Percentiles rank a stretch among this genome's conserved stretches.
Evolutionary conservation across 352 stramenopile species (phyloP).

Genomic region (Pythium scleroteichum): DNA sequence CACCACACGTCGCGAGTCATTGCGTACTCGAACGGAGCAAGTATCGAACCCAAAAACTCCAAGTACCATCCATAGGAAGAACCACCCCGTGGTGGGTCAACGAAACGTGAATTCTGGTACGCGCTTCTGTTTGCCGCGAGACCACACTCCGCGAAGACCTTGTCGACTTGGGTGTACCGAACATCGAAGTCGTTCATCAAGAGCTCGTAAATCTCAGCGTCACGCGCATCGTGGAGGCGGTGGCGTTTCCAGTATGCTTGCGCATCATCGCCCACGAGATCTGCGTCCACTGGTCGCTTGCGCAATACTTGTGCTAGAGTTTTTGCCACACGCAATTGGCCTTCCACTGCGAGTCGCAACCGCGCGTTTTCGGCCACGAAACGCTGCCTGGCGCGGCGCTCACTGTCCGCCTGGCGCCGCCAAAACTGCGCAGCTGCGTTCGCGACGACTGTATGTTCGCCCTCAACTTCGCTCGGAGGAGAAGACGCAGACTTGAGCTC

Average conservation of each 20-base stretch:
- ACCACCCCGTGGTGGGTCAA: neutral
- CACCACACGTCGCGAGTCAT: slow-evolving; percentile 8
- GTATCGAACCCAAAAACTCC: slow-evolving; percentile 6
- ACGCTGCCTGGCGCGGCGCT: neutral
- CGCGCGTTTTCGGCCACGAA: slow-evolving; percentile 10
- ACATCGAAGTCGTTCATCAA: slow-evolving; percentile 3
- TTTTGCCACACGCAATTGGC: slow-evolving; percentile 3
- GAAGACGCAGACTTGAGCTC: neutral
- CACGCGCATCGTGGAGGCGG: neutral
- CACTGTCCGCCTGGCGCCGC: slow-evolving; percentile 1
- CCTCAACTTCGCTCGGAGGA: neutral
- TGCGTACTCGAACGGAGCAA: slow-evolving; percentile 10
- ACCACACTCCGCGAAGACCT: neutral
- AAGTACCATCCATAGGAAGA: neutral
- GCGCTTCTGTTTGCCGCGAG: neutral
- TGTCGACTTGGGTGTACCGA: slow-evolving; percentile 1
- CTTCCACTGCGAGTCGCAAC: slow-evolving; percentile 12
- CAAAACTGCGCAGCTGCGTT: slow-evolving; percentile 4
- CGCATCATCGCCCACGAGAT: neutral
- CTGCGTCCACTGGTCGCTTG: slow-evolving; percentile 10
- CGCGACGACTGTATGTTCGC: neutral
- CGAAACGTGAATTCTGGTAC: neutral
- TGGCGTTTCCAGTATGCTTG: neutral
- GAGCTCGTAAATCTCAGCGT: slow-evolving; percentile 2
- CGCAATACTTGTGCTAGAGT: slow-evolving; percentile 6